These are phyloP conservation scores for Fusarium nanum DNA, from an alignment of 2,329 filamentous ascomycete genomes.

Conservation along the genomic window DNA sequence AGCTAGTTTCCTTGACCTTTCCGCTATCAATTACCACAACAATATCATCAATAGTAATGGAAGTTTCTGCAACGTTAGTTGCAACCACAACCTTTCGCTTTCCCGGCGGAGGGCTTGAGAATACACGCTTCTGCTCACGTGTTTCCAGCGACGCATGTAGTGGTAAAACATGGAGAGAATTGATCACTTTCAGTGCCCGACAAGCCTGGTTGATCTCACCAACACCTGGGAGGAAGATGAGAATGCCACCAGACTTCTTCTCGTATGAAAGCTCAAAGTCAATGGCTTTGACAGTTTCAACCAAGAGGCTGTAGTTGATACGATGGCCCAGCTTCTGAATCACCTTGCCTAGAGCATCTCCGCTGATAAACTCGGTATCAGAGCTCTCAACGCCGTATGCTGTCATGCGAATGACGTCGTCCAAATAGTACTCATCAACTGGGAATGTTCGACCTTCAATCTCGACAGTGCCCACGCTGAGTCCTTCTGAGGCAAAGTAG, in stretches of 20 bases:
- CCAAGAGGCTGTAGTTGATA: constrained; percentile 91
- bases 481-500: constrained; percentile 78
- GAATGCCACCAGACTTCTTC: constrained; percentile 79
- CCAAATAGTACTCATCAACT: constrained; percentile 89
- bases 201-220: constrained; percentile 88
- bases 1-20: constrained; percentile 95
- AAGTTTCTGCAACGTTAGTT: constrained; percentile 97
- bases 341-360: constrained; percentile 72
- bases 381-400: constrained; percentile 71
- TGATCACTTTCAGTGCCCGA: constrained; percentile 76
- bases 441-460: constrained; percentile 92
- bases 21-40: constrained; percentile 96
- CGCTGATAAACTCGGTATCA: constrained; percentile 58
- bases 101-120: constrained; percentile 77
- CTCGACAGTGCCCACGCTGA: constrained; percentile 74
- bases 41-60: constrained; percentile 97
- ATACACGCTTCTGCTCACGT: constrained; percentile 87
- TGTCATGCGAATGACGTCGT: constrained; percentile 89
- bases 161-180: constrained; percentile 79
- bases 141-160: constrained; percentile 93
- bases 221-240: constrained; percentile 95
- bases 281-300: constrained; percentile 82
- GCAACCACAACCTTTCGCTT: constrained; percentile 93
- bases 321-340: constrained; percentile 81
- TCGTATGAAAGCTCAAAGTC: constrained; percentile 76